Evolutionary conservation across 176 grass and related monocot species (phyloP), one percentile per base, ranked within the genome.

Genomic region (Phyllostachys edulis): DNA sequence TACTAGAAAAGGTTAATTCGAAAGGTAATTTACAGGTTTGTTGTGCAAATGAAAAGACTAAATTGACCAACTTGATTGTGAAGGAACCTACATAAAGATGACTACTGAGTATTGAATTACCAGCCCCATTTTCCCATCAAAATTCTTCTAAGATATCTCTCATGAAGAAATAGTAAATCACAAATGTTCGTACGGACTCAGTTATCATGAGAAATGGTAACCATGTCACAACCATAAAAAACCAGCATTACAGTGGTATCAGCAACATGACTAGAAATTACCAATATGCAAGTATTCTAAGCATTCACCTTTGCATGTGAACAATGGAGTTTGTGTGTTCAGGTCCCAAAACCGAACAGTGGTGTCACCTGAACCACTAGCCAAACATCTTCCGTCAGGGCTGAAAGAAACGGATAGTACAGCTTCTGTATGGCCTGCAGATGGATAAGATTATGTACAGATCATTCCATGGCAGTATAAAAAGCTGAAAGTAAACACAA

Each of bases 341-440:
- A 98, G 87, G 45, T 98, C 96, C 93, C 93, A 98, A 49, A 98
- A 92, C 18, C 96, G 87, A 57, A 98, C 93, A 59, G 85, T 95
- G 26, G 91, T 95, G 74, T 98, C 96, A 78, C 93, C 96, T 18
- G 93, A 98, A 89, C 93, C 93, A 80, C 96, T 98, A 15, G 96
- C 96, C 68, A 98, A 84, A 80, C 80, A 82, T 63, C 67, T 85
- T 69, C 93, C 93, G 57, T 95, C 91, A 38, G 93, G 96, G 59
- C 96, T 98, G 86, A 95, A 98, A 20, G 93, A 95, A 90, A 95
- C 91, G 54, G 93, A 78, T 23, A 98, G 81, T 20, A 98, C 93
- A 88, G 96, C 96, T 82, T 98, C 96, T 16, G 91, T 90, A 84
- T 99, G 93, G 29, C 96, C 93, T 99, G 88, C 71, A 77, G 9